These are phyloP conservation scores for Daldinia sp. DNA, from an alignment of 2,329 filamentous ascomycete species.

Conservation along the genomic window DNA sequence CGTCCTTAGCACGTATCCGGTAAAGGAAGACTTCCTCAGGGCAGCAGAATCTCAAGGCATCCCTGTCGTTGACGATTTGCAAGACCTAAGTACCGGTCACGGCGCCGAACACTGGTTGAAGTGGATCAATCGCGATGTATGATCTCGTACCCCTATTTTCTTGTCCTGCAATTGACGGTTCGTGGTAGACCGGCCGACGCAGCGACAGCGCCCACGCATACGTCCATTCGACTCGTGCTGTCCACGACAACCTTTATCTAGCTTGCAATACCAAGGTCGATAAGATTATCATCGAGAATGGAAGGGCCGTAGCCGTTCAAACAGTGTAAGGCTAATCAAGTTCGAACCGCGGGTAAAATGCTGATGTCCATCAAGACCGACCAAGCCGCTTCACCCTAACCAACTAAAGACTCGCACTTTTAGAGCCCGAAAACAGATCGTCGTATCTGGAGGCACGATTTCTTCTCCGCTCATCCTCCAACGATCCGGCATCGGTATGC, in stretches of 20 bases:
- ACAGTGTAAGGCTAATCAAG: constrained; percentile 60
- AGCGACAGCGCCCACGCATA: constrained; percentile 82
- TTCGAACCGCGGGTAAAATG: no score
- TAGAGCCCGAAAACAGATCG: constrained; percentile 76
- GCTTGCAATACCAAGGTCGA: constrained; percentile 80
- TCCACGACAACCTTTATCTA: constrained; percentile 75
- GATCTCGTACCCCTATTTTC: constrained; percentile 22
- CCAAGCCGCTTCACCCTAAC: constrained; percentile 70
- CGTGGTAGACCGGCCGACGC: constrained; percentile 68
- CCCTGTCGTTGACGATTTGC: constrained; percentile 76
- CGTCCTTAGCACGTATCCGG: constrained; percentile 68
- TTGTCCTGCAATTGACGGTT: constrained; percentile 4
- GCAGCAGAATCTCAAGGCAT: constrained; percentile 78
- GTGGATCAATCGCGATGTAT: constrained; percentile 77
- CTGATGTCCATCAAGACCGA: constrained; percentile 51
- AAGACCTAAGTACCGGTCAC: constrained; percentile 73
- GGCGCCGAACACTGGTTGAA: constrained; percentile 86
- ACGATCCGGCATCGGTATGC: constrained; percentile 70
- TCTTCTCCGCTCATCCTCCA: constrained; percentile 79
- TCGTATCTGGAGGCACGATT: constrained; percentile 76
- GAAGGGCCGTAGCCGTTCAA: constrained; percentile 74
- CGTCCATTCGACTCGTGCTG: constrained; percentile 76
- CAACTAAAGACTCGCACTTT: constrained; percentile 63
- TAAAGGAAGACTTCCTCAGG: constrained; percentile 82
- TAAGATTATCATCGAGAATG: constrained; percentile 77